These are phyloP conservation scores for Lactarius sanguifluus DNA, from an alignment of 768 basidiomycete genomes.

Conservation along the genomic window DNA sequence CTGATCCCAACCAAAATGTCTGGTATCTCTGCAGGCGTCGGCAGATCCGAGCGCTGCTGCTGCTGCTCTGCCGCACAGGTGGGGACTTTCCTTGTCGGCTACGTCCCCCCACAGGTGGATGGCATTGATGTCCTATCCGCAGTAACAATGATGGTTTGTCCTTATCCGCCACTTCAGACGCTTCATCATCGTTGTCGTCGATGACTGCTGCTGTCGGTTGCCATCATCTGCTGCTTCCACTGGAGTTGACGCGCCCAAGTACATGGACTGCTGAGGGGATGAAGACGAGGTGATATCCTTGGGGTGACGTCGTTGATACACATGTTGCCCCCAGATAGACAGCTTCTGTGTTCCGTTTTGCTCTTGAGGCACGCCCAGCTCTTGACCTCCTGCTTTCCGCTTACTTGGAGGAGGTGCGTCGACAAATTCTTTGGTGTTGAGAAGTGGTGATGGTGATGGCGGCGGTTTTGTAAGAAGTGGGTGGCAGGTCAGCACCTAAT, in stretches of 20 bases:
- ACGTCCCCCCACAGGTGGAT: not conserved
- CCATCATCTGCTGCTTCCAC: constrained; percentile 1
- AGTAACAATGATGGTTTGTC: constrained; percentile 20
- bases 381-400: not conserved
- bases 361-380: not conserved
- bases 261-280: not conserved
- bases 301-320: constrained; percentile 14
- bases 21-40: too few relatives aligned
- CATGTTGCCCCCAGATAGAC: constrained; percentile 22
- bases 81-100: not conserved
- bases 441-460: not conserved
- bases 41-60: not conserved
- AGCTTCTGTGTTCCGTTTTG: constrained; percentile 6
- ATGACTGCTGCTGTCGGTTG: not conserved
- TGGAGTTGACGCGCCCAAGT: constrained; percentile 9
- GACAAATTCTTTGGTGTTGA: not conserved
- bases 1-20: too few relatives aligned
- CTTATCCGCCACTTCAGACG: constrained; percentile 13
- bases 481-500: too few relatives aligned
- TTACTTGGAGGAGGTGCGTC: not conserved
- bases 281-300: not conserved
- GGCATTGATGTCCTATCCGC: constrained; percentile 16
- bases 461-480: constrained; percentile 14
- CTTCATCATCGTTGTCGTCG: not conserved
- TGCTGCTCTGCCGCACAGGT: not conserved